These are phyloP conservation scores for Dalechampia spathulata DNA, from an alignment of 441 rosid species.

Conservation along the genomic window DNA sequence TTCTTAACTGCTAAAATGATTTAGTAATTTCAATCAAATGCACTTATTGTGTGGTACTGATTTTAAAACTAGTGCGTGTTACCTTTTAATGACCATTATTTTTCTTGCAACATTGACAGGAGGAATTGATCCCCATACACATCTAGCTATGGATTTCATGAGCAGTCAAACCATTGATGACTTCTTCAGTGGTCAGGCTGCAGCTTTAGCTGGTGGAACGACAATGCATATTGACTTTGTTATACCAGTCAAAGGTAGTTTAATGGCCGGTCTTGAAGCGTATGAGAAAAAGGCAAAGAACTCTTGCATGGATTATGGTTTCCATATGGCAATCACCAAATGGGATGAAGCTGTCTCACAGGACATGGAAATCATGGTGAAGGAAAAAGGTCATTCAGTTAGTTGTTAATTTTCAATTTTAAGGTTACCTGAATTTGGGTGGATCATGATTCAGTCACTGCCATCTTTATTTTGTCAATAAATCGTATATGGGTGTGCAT, in stretches of 20 bases:
- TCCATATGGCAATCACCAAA: conserved; percentile 90
- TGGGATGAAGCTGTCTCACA: conserved; percentile 75
- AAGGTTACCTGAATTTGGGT: conserved; percentile 6
- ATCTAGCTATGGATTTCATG: conserved; percentile 77
- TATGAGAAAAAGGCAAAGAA: conserved; percentile 62
- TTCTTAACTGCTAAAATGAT: not conserved
- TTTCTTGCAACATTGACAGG: conserved; percentile 54
- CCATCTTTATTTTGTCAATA: not conserved
- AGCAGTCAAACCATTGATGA: conserved; percentile 71
- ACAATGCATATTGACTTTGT: conserved; percentile 97
- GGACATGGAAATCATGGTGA: conserved; percentile 88
- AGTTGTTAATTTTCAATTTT: conserved; percentile 21
- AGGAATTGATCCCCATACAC: conserved; percentile 97
- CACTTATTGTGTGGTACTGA: not conserved
- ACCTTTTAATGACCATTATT: too few species aligned
- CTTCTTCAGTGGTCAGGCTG: conserved; percentile 97
- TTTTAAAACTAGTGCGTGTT: not conserved
- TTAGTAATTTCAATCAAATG: not conserved
- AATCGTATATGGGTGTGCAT: not conserved
- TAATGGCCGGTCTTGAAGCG: conserved; percentile 62
- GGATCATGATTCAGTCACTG: not conserved
- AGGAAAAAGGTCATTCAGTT: conserved; percentile 43
- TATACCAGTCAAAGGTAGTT: conserved; percentile 73
- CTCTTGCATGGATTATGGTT: conserved; percentile 95
- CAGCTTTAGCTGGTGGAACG: conserved; percentile 98